A percentile compares a stretch with the other conserved stretches of the same genome.
Conservation (phyloP, 1,284 basidiomycete genomes). For the Neonothopanus nambi region DNA sequence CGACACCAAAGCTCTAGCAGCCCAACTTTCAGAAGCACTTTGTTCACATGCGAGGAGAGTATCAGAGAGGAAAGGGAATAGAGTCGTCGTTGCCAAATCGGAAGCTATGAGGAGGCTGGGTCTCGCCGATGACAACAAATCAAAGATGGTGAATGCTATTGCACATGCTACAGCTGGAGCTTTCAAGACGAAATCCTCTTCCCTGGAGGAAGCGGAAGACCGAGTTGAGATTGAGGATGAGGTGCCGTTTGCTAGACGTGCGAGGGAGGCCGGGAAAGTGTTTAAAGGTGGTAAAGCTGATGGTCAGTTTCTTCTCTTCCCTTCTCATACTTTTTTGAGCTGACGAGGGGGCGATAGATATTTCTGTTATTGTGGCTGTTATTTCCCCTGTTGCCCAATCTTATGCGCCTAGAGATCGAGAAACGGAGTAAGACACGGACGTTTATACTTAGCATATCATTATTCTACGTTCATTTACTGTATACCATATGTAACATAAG, state of each 20-base stretch:
- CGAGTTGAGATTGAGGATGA: conserved; percentile 40
- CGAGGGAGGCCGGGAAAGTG: conserved; percentile 58
- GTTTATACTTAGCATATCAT: too few species aligned
- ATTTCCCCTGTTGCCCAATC: conserved; percentile 44
- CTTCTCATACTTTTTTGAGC: background rate
- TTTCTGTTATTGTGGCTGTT: conserved; percentile 63
- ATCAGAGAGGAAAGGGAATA: conserved; percentile 10
- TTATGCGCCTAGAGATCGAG: background rate
- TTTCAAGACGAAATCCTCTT: background rate
- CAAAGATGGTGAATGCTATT: conserved; percentile 10
- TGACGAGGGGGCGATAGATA: conserved; percentile 43
- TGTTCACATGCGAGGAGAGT: conserved; percentile 36
- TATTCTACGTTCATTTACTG: too few species aligned
- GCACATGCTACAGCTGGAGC: too few species aligned
- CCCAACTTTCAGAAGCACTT: conserved; percentile 23
- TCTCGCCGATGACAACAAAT: conserved; percentile 29
- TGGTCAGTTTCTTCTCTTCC: conserved; percentile 44
- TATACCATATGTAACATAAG: too few species aligned
- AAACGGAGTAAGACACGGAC: conserved; percentile 20
- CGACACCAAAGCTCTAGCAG: background rate
- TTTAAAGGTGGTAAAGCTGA: conserved; percentile 78
- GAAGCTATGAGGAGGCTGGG: conserved; percentile 66
- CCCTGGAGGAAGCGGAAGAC: conserved; percentile 18
- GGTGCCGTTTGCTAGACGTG: conserved; percentile 68
- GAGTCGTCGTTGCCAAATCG: conserved; percentile 63